Evolutionary conservation across 2,329 filamentous ascomycete species (phyloP).

Genomic region (Fonsecaea pedrosoi): DNA sequence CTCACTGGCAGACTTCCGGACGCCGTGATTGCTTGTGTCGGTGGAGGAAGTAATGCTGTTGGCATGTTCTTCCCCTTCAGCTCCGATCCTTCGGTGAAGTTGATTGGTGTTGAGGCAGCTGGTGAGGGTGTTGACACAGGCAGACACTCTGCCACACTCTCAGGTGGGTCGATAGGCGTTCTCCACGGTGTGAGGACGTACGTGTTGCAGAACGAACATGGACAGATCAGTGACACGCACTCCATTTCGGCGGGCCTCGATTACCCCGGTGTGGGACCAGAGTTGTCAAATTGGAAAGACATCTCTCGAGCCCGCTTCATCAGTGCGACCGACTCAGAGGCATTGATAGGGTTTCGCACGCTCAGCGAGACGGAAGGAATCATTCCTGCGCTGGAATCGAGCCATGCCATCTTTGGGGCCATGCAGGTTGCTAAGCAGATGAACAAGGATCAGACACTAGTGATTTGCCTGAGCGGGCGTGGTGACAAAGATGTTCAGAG

Average conservation of each 20-base stretch:
- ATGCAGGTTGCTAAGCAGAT: constrained; percentile 86
- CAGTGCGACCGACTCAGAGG: constrained; percentile 88
- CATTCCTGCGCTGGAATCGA: constrained; percentile 92
- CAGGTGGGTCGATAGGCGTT: constrained; percentile 86
- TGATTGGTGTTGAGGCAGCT: constrained; percentile 92
- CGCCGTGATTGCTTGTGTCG: constrained; percentile 94
- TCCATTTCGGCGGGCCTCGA: constrained; percentile 96
- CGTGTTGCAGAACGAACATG: constrained; percentile 88
- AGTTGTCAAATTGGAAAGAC: constrained; percentile 93
- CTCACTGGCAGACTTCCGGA: constrained; percentile 89
- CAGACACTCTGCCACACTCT: constrained; percentile 86
- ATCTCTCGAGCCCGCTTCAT: constrained; percentile 83
- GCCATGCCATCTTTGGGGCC: constrained; percentile 89
- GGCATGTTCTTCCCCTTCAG: constrained; percentile 99
- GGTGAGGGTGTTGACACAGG: constrained; percentile 88
- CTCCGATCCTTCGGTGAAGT: constrained; percentile 81
- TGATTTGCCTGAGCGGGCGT: constrained; percentile 90
- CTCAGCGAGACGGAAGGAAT: constrained; percentile 92
- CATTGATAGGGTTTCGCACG: constrained; percentile 83
- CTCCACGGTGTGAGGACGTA: constrained; percentile 96
- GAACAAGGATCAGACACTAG: constrained; percentile 85
- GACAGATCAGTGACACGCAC: constrained; percentile 93
- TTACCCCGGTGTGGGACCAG: constrained; percentile 95
- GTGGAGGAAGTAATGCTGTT: constrained; percentile 90
- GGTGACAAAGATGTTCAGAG: constrained; percentile 99